phyloP scores from a whole-genome alignment of 1,139 yeast species.

The Pichia cactophila region DNA sequence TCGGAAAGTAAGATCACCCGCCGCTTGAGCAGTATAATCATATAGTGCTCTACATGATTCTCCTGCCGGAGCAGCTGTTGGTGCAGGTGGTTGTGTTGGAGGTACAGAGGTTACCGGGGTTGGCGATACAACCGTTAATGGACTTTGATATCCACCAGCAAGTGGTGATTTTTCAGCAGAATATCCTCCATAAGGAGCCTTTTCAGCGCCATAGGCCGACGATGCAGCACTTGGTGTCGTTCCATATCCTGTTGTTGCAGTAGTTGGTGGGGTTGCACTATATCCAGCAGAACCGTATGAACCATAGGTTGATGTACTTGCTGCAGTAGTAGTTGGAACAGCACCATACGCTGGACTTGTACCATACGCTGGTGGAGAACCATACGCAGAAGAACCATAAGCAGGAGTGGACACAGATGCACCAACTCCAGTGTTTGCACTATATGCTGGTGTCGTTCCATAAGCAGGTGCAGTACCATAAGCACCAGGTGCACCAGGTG shows the following conservation, averaged over 20 bases:
- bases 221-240: neutral
- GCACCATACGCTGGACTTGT: constrained; percentile 15
- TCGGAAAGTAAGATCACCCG: constrained; percentile 78
- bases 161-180: constrained; percentile 13
- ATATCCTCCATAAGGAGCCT: constrained; percentile 16
- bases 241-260: constrained; percentile 8
- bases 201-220: constrained; percentile 4
- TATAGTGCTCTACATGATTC: constrained; percentile 70
- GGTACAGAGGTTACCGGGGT: neutral
- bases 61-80: constrained; percentile 34
- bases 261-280: constrained; percentile 11
- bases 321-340: constrained; percentile 3
- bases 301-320: constrained; percentile 9
- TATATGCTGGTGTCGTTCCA: constrained; percentile 14
- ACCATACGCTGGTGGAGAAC: constrained; percentile 5
- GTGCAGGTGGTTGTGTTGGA: constrained; percentile 22
- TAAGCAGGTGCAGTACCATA: constrained; percentile 18
- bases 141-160: constrained; percentile 3
- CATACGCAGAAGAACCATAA: constrained; percentile 1
- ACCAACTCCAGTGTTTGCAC: neutral
- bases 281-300: constrained; percentile 8
- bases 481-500: constrained; percentile 27
- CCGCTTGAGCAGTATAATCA: constrained; percentile 78
- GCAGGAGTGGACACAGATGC: neutral
- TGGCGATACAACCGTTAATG: constrained; percentile 18